A percentile compares a stretch with the other conserved stretches of the same genome.
phyloP scores from a whole-genome alignment of 2,329 filamentous ascomycete genomes.

The Paecilomyces dactylethromorphus region DNA sequence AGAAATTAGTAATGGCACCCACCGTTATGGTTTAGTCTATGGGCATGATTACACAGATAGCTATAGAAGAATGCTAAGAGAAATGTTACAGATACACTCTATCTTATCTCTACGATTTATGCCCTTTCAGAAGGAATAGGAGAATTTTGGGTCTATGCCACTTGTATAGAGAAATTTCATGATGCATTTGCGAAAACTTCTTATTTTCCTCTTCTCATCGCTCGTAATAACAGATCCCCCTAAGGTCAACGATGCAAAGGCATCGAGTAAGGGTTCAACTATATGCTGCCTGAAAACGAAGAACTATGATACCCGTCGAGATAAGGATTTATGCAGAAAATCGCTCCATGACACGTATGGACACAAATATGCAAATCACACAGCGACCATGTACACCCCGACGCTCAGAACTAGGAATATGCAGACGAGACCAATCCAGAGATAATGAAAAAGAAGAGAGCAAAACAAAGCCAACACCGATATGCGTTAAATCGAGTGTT shows the following conservation, averaged over 20 bases:
- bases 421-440: neutral
- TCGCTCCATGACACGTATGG: neutral
- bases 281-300: neutral
- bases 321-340: neutral
- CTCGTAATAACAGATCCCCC: neutral
- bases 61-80: too few relatives aligned
- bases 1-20: too few relatives aligned
- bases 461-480: neutral
- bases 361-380: slow-evolving; percentile 2
- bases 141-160: too few relatives aligned
- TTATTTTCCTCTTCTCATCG: neutral
- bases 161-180: neutral
- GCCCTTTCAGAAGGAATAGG: too few relatives aligned
- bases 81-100: too few relatives aligned
- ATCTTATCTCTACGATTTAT: too few relatives aligned
- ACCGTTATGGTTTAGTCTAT: too few relatives aligned
- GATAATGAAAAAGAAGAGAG: neutral
- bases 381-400: slow-evolving; percentile 2
- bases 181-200: neutral
- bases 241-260: neutral
- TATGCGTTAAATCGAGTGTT: neutral
- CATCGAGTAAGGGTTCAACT: neutral
- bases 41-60: too few relatives aligned
- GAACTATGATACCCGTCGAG: neutral
- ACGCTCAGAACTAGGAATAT: neutral